These are phyloP conservation scores for Tolypocladium cylindrosporum DNA, from an alignment of 2,329 filamentous ascomycete genomes.

Conservation along the genomic window DNA sequence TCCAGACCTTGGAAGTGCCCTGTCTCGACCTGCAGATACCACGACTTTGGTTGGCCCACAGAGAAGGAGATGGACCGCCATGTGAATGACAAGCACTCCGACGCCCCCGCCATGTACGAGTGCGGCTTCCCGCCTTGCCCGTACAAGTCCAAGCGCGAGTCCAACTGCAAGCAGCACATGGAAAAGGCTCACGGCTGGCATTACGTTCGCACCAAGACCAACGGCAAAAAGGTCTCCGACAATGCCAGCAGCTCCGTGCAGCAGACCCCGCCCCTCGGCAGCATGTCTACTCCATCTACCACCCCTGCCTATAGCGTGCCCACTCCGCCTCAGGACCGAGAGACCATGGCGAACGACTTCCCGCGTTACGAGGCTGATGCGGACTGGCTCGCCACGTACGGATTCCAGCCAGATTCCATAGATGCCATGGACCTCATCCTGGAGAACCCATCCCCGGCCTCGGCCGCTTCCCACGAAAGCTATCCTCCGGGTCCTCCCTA, in stretches of 20 bases:
- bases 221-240: conserved; percentile 53
- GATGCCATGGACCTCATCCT: conserved; percentile 30
- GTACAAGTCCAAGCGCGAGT: conserved; percentile 91
- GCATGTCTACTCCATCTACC: conserved; percentile 52
- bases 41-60: conserved; percentile 84
- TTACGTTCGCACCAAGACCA: conserved; percentile 90
- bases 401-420: conserved; percentile 20
- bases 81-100: conserved; percentile 89
- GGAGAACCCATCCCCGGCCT: conserved; percentile 28
- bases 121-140: conserved; percentile 77
- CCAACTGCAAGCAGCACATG: conserved; percentile 98
- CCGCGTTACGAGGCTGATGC: conserved; percentile 36
- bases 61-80: conserved; percentile 97
- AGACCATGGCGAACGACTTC: conserved; percentile 30
- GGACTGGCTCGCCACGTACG: conserved; percentile 31
- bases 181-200: conserved; percentile 88
- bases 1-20: conserved; percentile 93
- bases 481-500: conserved; percentile 39
- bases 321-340: conserved; percentile 46
- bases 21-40: conserved; percentile 75
- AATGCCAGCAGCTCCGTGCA: conserved; percentile 37
- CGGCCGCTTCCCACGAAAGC: conserved; percentile 32
- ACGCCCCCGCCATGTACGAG: conserved; percentile 68
- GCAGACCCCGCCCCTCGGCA: conserved; percentile 49
- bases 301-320: conserved; percentile 38